phyloP scores from a whole-genome alignment of 1,139 yeast species.

The Geotrichum aggregatum region DNA sequence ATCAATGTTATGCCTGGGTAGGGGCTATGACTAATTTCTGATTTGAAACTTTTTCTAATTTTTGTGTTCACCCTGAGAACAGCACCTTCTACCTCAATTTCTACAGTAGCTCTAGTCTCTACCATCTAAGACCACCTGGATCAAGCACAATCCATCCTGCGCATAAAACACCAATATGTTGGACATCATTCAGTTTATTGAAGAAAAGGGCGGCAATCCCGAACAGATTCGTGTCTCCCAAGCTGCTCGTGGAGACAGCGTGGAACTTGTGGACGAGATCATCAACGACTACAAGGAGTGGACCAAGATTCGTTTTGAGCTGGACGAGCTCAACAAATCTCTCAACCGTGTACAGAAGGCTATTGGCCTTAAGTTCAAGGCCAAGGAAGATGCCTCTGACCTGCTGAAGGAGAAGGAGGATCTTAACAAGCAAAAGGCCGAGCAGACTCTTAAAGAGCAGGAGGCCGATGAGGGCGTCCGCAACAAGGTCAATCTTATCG shows the following conservation, averaged over 20 bases:
- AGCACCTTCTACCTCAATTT: slow-evolving; percentile 1
- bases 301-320: slow-evolving; percentile 87
- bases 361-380: slow-evolving; percentile 86
- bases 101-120: neutral
- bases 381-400: slow-evolving; percentile 89
- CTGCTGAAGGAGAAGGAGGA: slow-evolving; percentile 76
- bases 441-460: slow-evolving; percentile 62
- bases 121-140: neutral
- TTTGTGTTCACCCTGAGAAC: neutral
- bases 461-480: slow-evolving; percentile 73
- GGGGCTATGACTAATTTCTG: slow-evolving; percentile 5
- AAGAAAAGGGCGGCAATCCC: slow-evolving; percentile 95
- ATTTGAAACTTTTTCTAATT: neutral
- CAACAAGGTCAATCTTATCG: slow-evolving; percentile 79
- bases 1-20: too few species aligned
- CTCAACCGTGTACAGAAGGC: slow-evolving; percentile 86
- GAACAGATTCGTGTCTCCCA: slow-evolving; percentile 83
- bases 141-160: neutral
- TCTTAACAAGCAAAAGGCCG: slow-evolving; percentile 65
- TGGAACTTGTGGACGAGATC: slow-evolving; percentile 92
- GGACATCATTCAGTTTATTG: slow-evolving; percentile 85
- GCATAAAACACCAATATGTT: slow-evolving; percentile 50
- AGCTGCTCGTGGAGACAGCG: slow-evolving; percentile 89
- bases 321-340: slow-evolving; percentile 84
- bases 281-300: slow-evolving; percentile 85